Base-by-base conservation (phyloP, 2,329 filamentous ascomycete species). In the Aspergillus vadensis region DNA sequence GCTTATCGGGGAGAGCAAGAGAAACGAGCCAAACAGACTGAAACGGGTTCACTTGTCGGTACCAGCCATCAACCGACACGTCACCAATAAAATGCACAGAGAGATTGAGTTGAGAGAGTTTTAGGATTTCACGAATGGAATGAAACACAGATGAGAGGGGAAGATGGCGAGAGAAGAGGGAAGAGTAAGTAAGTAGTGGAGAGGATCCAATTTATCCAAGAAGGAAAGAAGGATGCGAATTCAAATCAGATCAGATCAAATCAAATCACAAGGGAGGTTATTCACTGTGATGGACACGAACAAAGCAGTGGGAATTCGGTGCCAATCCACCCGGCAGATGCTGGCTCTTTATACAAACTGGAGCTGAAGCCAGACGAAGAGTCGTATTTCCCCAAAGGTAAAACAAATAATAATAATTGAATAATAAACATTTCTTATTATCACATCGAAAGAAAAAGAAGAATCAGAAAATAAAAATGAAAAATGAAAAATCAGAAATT, bases 1-100 rank as follows among this genome's bases (percentile, higher is more conserved):
- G 59, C 56, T 62, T 62, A 62, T 62, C 51, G 56, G 57, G 25
- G 50, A 44, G 21, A 47, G 51, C 17, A 47, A 58, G 49, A 58
- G 56, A 53, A n/a, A 25, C 21, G 36, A 54, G 32, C 32, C 43
- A 55, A 50, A 50, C 25, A 27, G 47, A 44, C 41, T 21, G 41
- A 21, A 21, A 30, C 15, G 23, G 25, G n/a, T 50, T 50, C 15
- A 50, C 25, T 30, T 51, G 44, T 44, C 17, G 54, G 41, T 19
- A n/a, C 15, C 21, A 47, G 41, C 41, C 47, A 50, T 50, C n/a
- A 32, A 56, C 54, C 14, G n/a, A 56, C 54, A 49, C 54, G 27
- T 57, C 54, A 57, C 27, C 25, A 47, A 56, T 5, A 17, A 30
- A 49, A 49, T 49, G 21, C 25, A 17, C 21, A 27, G 14, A 36